phyloP scores from a whole-genome alignment of 2,329 filamentous ascomycete species.

The Erysiphe pulchra region DNA sequence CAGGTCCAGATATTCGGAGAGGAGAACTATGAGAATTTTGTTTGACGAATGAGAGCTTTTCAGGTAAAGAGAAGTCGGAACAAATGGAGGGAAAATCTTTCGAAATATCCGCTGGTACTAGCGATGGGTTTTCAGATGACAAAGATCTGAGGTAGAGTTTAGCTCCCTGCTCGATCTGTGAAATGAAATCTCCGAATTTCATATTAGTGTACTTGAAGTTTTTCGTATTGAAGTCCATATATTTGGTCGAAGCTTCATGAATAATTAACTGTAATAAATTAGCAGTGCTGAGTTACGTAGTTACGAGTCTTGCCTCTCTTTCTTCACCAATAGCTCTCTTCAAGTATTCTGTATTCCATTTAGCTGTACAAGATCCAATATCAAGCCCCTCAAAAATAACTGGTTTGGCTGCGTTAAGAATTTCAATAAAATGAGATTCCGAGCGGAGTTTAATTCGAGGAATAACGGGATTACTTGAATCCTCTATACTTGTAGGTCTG shows the following conservation, averaged over 20 bases:
- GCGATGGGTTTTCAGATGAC: conserved; percentile 40
- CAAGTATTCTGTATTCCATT: conserved; percentile 48
- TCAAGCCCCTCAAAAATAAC: conserved; percentile 37
- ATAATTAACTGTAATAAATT: conserved; percentile 33
- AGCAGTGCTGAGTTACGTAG: conserved; percentile 1
- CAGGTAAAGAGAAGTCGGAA: conserved; percentile 42
- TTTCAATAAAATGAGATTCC: conserved; percentile 28
- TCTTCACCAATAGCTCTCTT: conserved; percentile 31
- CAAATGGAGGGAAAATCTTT: conserved; percentile 47
- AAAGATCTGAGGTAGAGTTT: conserved; percentile 57
- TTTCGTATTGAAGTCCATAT: conserved; percentile 61
- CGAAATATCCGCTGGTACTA: conserved; percentile 40
- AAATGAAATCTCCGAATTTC: conserved; percentile 38
- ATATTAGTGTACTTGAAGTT: conserved; percentile 58
- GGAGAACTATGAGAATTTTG: conserved; percentile 54
- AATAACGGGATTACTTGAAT: conserved; percentile 14
- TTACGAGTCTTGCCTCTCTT: conserved; percentile 24
- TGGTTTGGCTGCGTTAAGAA: conserved; percentile 33
- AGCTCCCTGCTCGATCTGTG: conserved; percentile 29
- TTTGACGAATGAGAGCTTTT: conserved; percentile 28
- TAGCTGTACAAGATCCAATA: conserved; percentile 37
- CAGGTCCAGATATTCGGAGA: conserved; percentile 51
- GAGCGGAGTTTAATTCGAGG: conserved; percentile 25
- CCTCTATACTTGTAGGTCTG: not conserved
- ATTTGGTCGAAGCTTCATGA: conserved; percentile 37